Percentiles rank a stretch among this genome's conserved stretches.
These are phyloP conservation scores for Dioscorea dumetorum DNA, from an alignment of 106 monocot genomes.

Conservation along the genomic window DNA sequence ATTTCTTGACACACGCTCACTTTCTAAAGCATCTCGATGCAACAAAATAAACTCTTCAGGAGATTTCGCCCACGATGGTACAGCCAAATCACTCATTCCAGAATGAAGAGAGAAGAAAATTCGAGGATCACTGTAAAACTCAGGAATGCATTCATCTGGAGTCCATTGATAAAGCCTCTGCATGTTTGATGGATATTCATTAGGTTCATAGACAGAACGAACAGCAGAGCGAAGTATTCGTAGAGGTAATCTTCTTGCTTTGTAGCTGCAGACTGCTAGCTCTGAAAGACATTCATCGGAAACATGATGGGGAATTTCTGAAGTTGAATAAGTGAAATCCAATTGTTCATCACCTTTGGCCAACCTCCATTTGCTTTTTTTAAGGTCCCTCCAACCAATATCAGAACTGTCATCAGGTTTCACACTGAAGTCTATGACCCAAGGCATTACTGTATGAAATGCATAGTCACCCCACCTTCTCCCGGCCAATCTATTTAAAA, in stretches of 20 bases:
- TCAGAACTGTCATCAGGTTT: slow-evolving; percentile 80
- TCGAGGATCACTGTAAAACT: slow-evolving; percentile 88
- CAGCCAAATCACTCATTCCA: slow-evolving; percentile 84
- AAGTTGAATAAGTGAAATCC: slow-evolving; percentile 91
- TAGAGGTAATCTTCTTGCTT: slow-evolving; percentile 90
- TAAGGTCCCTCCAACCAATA: slow-evolving; percentile 90
- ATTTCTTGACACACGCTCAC: slow-evolving; percentile 66
- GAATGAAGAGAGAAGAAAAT: slow-evolving; percentile 77
- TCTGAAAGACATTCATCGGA: slow-evolving; percentile 99
- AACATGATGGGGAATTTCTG: slow-evolving; percentile 95
- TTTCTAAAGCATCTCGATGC: slow-evolving; percentile 85
- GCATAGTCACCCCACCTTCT: slow-evolving; percentile 96
- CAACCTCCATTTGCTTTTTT: slow-evolving; percentile 93
- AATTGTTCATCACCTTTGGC: slow-evolving; percentile 98
- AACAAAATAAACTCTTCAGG: slow-evolving; percentile 82
- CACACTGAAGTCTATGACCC: slow-evolving; percentile 95
- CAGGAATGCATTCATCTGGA: slow-evolving; percentile 98
- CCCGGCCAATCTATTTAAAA: slow-evolving; percentile 88
- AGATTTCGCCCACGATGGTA: slow-evolving; percentile 80
- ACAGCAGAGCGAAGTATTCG: slow-evolving; percentile 78
- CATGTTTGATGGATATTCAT: slow-evolving; percentile 98
- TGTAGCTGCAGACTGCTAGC: slow-evolving; percentile 96
- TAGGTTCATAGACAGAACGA: slow-evolving; percentile 93
- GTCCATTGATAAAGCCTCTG: slow-evolving; percentile 99
- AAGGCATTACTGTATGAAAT: slow-evolving; percentile 95